Base-by-base conservation (phyloP, 305 asterid species). In the Petunia hybrid region DNA sequence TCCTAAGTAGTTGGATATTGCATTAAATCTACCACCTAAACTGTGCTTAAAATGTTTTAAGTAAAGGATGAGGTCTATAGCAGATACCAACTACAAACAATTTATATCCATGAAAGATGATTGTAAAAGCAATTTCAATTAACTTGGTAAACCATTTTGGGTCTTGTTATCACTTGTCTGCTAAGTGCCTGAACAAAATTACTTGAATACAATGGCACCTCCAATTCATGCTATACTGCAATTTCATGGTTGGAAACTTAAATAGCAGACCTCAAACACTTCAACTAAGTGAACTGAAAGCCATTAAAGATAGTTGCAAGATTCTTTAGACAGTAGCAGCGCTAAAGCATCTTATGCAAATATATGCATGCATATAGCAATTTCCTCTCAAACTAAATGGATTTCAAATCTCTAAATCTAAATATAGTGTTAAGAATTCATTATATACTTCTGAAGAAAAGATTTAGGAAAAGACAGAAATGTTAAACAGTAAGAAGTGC, bases 71-170 rank as follows among this genome's bases (percentile, higher is more conserved):
- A 65, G 5, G 12, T 39, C 4, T 65, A 13, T 12, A 39, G 9
- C 13, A 65, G 71, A 69, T 69, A 3, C 48, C 8, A 74, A 74
- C 46, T 13, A 8, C 36, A 36, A 74, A 13, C 8, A 1, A 14
- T 56, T 6, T 56, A 74, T 73, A 63, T 53, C 13, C 2, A 36
- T 13, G 46, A 74, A 74, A 74, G 48, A 53, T 51, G 48, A 51
- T 74, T 1, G 64, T 36, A 53, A 53, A 74, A 53, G 48, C 48
- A 51, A 74, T 53, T 53, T 73, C 46, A 13, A 63, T 51, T 73
- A 13, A 53, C 1, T 13, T 51, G 38, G 39, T 36, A 53, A 8
- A 74, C 64, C 46, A 51, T 6, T 36, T 73, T 16, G 76, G 57
- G n/a, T 8, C 57, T 43, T 43, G 76, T 69, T 16, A 43, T 43